Conservation (phyloP, 2,329 filamentous ascomycete genomes). For the Monosporascus ibericus region DNA sequence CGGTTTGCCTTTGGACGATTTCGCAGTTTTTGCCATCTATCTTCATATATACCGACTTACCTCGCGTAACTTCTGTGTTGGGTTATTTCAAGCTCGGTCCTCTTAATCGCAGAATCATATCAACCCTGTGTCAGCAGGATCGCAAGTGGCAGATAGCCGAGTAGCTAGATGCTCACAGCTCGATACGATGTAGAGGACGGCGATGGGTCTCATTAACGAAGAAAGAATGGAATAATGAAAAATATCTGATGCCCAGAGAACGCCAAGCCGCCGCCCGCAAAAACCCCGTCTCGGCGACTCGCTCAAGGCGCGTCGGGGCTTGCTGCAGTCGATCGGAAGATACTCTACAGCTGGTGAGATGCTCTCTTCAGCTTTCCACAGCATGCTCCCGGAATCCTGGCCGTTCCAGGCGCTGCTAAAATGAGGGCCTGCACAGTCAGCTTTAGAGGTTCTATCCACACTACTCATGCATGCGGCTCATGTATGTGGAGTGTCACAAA, state of each 20-base stretch:
- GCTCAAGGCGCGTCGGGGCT: neutral
- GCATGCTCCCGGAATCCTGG: neutral
- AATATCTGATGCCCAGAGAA: neutral
- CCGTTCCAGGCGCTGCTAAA: neutral
- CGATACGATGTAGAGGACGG: neutral
- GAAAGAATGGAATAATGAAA: too few relatives aligned
- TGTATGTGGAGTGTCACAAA: neutral
- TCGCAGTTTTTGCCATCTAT: too few relatives aligned
- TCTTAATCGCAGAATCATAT: too few relatives aligned
- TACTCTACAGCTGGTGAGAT: neutral
- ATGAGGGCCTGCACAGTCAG: neutral
- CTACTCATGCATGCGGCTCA: neutral
- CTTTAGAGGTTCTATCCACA: neutral
- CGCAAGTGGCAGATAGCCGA: neutral
- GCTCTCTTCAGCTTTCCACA: neutral
- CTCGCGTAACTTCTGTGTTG: too few relatives aligned
- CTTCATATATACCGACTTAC: too few relatives aligned
- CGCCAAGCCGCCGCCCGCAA: neutral
- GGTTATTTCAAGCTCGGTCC: too few relatives aligned
- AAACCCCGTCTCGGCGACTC: neutral
- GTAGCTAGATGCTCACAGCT: neutral
- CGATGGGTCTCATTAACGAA: neutral
- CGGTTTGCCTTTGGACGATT: too few relatives aligned
- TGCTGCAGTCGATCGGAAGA: neutral
- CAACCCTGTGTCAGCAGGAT: neutral